Conservation (phyloP, 176 grass and related monocot species). For the bread wheat (Triticum aestivum) region IWGSC_CS_RefSeq_v2.1 NC_057805.1:305395069-305395568, state of each 20-base stretch:
- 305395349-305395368: conserved; percentile 95
- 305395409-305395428: conserved; percentile 47
- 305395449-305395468: conserved; percentile 97
- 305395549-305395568: background rate
- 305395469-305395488: conserved; percentile 93
- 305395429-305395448: conserved; percentile 73
- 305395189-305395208: background rate
- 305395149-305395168: conserved; percentile 40
- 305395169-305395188: conserved; percentile 53
- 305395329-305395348: conserved; percentile 60
- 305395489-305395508: background rate
- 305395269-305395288: conserved; percentile 46
- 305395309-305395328: conserved; percentile 32
- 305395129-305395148: background rate
- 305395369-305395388: conserved; percentile 93
- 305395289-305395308: conserved; percentile 55
- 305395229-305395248: background rate
- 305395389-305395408: conserved; percentile 84
- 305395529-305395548: background rate
- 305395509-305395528: background rate
- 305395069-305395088: background rate
- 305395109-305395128: conserved; percentile 17
- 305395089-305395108: conserved; percentile 33
- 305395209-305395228: conserved; percentile 21
- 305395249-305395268: background rate